These are phyloP conservation scores for Xylaria sp. DNA, from an alignment of 2,329 filamentous ascomycete genomes.

Conservation along the genomic window DNA sequence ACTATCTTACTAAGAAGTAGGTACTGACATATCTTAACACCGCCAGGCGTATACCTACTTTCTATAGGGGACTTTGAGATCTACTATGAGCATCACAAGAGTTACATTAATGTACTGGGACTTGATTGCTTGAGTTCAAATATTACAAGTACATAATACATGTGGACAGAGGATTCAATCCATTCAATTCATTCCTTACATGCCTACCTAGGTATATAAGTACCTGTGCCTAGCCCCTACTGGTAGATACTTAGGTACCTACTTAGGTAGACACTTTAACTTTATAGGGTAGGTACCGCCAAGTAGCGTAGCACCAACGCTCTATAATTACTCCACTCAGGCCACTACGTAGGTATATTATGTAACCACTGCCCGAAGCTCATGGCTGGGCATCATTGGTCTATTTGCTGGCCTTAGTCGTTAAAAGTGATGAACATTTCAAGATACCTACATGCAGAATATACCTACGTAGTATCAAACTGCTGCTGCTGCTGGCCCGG, in stretches of 20 bases:
- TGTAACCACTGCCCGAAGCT: neutral
- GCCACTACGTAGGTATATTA: slow-evolving; percentile 17
- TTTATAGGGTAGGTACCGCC: too few species aligned
- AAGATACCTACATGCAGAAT: neutral
- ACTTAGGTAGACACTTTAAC: too few species aligned
- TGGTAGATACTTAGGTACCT: neutral
- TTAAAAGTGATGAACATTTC: neutral
- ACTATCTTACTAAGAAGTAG: neutral
- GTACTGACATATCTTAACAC: neutral
- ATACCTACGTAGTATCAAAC: slow-evolving; percentile 7
- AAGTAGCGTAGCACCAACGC: too few species aligned
- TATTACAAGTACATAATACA: too few species aligned
- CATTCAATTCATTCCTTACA: too few species aligned
- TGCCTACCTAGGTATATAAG: too few species aligned
- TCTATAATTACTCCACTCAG: slow-evolving; percentile 15
- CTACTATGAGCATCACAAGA: too few species aligned
- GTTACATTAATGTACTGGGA: neutral
- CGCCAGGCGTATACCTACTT: too few species aligned
- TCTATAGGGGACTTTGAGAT: too few species aligned
- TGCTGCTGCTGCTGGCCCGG: too few species aligned
- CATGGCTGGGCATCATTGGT: slow-evolving; percentile 17
- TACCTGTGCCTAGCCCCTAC: neutral
- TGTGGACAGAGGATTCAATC: too few species aligned
- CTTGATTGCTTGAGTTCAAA: neutral
- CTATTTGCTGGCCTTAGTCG: slow-evolving; percentile 9